Evolutionary conservation across 2,329 filamentous ascomycete genomes (phyloP).

Genomic region (Hyphodiscus sp.): DNA sequence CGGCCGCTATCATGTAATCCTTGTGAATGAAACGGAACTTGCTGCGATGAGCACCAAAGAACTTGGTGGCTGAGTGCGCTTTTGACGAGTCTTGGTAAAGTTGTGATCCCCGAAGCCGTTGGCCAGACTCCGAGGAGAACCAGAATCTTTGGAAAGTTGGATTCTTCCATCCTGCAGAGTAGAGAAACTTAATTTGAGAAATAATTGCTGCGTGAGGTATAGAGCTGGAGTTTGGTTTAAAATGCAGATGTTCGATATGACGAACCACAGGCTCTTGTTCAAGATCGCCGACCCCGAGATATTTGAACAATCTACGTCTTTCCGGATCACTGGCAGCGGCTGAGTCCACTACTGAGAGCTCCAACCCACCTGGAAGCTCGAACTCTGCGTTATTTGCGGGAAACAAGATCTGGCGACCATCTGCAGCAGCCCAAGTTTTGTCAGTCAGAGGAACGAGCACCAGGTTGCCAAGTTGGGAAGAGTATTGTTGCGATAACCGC

Average conservation of each 20-base stretch:
- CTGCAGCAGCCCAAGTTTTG: neutral
- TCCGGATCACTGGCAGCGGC: neutral
- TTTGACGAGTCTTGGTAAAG: conserved; percentile 5
- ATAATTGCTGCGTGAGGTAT: conserved; percentile 1
- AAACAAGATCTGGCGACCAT: neutral
- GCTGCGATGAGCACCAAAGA: neutral
- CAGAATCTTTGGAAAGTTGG: conserved; percentile 4
- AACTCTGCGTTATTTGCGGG: neutral
- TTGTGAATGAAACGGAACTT: conserved; percentile 6
- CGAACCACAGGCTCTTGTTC: conserved; percentile 4
- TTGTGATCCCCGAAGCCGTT: conserved; percentile 1
- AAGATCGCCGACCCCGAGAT: conserved; percentile 1
- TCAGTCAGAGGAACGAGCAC: neutral
- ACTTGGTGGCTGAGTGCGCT: neutral
- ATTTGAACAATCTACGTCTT: neutral
- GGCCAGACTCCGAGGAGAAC: conserved; percentile 4
- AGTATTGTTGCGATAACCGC: neutral
- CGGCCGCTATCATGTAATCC: neutral
- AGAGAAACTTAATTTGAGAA: conserved; percentile 7
- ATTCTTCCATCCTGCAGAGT: conserved; percentile 5
- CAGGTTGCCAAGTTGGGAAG: too few species aligned
- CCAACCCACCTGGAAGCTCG: neutral
- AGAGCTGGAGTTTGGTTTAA: neutral
- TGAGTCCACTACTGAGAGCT: neutral
- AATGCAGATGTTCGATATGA: conserved; percentile 5